Evolutionary conservation across 202 grass and related monocot genomes (phyloP), one percentile per base, ranked within the genome.

Genomic region (Brachypodium distachyon): DNA sequence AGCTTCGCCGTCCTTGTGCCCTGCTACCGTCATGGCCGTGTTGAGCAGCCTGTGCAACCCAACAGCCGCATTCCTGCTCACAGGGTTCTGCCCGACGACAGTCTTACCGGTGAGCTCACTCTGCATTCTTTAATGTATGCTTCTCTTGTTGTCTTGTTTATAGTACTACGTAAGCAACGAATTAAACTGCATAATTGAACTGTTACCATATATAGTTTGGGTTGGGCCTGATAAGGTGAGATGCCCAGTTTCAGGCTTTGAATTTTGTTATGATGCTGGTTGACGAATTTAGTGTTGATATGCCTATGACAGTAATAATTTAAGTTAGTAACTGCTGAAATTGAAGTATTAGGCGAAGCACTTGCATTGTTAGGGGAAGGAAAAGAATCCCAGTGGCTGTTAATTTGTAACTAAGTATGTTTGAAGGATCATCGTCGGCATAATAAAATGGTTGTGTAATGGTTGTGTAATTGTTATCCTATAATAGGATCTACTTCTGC

Each of bases 1-100:
- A 89, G 94, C 86, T 97, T 97, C 49, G 85, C 94, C 0, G 90
- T 97, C 60, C 81, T 97, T 11, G 94, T 97, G 38, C 94, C 86
- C 0, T 93, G 88, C 37, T 97, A 97, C 37, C 81, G 86, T 28
- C 88, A 29, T 2, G 59, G 80, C 66, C 68, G 44, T 2, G 53
- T 70, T 10, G 54, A 85, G 46, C 64, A 58, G 4, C 53, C 47
- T 17, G 50, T 73, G 36, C 69, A 54, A 11, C 43, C 66, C 21
- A 58, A 83, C 28, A 61, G 34, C 7, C 77, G 47, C 31, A 74
- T 77, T 4, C 31, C 79, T 18, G 74, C 56, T 6, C 54, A 80
- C 2, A 41, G 68, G 38, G 65, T 55, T 44, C 33, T 64, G 6
- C 25, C 44, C 28, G n/a, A 8, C 53, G 81, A 72, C 32, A 60